Conservation (phyloP, 208 protist species). For the Trypanosoma congolense region DNA sequence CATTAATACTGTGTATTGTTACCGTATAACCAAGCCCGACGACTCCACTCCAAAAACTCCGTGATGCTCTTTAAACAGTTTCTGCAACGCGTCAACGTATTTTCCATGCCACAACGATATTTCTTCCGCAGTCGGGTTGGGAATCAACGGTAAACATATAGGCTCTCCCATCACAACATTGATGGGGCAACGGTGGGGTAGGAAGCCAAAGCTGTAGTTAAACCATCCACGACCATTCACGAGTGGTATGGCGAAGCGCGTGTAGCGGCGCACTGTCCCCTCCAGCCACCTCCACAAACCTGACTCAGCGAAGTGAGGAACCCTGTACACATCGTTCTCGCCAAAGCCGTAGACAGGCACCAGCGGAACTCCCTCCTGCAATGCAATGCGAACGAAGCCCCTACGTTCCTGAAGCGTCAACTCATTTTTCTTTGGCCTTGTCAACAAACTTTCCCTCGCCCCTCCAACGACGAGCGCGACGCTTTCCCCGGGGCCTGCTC, state of each 20-base stretch:
- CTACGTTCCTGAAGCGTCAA: slow-evolving; percentile 65
- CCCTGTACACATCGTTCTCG: slow-evolving; percentile 81
- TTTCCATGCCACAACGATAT: slow-evolving; percentile 63
- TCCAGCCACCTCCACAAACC: slow-evolving; percentile 26
- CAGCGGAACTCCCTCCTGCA: slow-evolving; percentile 67
- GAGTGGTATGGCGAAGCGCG: slow-evolving; percentile 65
- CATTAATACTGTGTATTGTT: slow-evolving; percentile 13
- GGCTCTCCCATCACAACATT: slow-evolving; percentile 79
- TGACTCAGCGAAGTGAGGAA: slow-evolving; percentile 28
- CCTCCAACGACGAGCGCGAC: slow-evolving; percentile 83
- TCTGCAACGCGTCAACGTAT: slow-evolving; percentile 69
- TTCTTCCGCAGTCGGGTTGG: slow-evolving; percentile 55
- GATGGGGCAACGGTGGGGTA: slow-evolving; percentile 75
- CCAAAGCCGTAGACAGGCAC: slow-evolving; percentile 87
- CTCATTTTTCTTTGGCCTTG: slow-evolving; percentile 69
- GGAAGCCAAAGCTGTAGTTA: slow-evolving; percentile 55
- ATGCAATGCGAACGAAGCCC: slow-evolving; percentile 83
- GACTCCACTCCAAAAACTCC: slow-evolving; percentile 74
- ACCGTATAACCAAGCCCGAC: slow-evolving; percentile 54
- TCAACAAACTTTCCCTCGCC: slow-evolving; percentile 67
- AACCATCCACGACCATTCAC: slow-evolving; percentile 78
- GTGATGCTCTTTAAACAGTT: slow-evolving; percentile 65
- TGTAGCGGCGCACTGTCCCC: slow-evolving; percentile 30
- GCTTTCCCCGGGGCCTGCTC: slow-evolving; percentile 65
- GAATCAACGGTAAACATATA: slow-evolving; percentile 56